Percentiles rank a stretch among this genome's conserved stretches.
phyloP scores from a whole-genome alignment of 2,329 filamentous ascomycete species.

The Epichloe typhina region DNA sequence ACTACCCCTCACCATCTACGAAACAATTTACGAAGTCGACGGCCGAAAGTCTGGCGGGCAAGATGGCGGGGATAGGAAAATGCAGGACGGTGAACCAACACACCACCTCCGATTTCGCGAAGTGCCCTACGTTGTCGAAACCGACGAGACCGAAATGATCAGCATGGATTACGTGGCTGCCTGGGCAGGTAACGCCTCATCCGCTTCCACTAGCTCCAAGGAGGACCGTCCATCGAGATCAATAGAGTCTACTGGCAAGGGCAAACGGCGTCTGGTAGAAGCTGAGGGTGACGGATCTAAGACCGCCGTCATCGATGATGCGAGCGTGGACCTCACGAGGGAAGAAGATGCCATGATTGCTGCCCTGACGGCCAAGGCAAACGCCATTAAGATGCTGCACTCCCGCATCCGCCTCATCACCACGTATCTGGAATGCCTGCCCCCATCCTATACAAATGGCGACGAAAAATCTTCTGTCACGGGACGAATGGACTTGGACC shows the following conservation, averaged over 20 bases:
- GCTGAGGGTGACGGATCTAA: constrained; percentile 15
- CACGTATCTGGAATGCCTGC: constrained; percentile 64
- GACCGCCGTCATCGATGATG: constrained; percentile 23
- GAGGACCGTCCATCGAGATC: constrained; percentile 29
- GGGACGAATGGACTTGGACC: constrained; percentile 21
- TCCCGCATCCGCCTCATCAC: constrained; percentile 59
- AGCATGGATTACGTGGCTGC: constrained; percentile 86
- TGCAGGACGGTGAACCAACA: constrained; percentile 49
- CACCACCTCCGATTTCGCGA: constrained; percentile 65
- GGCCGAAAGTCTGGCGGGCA: constrained; percentile 29
- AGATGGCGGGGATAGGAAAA: constrained; percentile 53
- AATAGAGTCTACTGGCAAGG: constrained; percentile 35
- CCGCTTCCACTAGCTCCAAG: constrained; percentile 29
- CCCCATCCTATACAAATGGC: constrained; percentile 48
- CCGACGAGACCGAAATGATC: constrained; percentile 95
- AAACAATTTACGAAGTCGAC: constrained; percentile 67
- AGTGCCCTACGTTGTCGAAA: constrained; percentile 78
- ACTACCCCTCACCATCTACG: constrained; percentile 82
- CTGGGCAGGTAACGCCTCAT: constrained; percentile 57
- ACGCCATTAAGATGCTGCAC: constrained; percentile 88
- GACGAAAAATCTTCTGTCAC: constrained; percentile 26
- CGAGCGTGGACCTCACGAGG: constrained; percentile 30
- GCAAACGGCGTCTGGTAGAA: constrained; percentile 32
- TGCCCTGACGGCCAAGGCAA: constrained; percentile 70
- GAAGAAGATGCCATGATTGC: constrained; percentile 51